Evolutionary conservation across 148 eudicot species (phyloP), one percentile per base, ranked within the genome.

Genomic region (Arctostaphylos glauca): DNA sequence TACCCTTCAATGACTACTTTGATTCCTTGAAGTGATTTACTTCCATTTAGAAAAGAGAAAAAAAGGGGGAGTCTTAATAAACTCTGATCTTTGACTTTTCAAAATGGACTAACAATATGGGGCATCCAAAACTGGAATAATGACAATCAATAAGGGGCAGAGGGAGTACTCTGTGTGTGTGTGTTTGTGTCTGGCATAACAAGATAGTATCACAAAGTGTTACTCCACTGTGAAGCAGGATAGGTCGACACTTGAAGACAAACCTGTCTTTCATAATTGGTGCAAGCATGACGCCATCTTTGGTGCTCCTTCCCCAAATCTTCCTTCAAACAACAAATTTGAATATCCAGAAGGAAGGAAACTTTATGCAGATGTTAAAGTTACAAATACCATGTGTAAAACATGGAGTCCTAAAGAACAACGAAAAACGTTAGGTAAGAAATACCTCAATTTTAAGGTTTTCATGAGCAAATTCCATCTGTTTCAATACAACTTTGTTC

Each of bases 221-320:
- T 18, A 64, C 41, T 44, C 50, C 41, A 15, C 1, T 6, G 15
- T 44, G 46, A 41, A 75, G 3, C 23, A 14, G 14, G 3, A 4
- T 55, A 19, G 21, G 76, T 55, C 43, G 31, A 49, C 19, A 38
- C 44, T 47, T 70, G 13, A 70, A 13, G 10, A 66, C 2, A 23
- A 81, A 92, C 95, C 96, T 96, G 99, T 88, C 99, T 91, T 85
- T 94, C 96, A 85, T 96, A 96, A 85, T 96, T 96, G 75, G 84
- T 90, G 82, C 92, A 91, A 83, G 92, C 87, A 84, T 88, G n/a
- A n/a, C n/a, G 89, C 86, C 94, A 90, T 80, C 84, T 87, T 82
- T 90, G 87, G 82, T 91, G 97, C 85, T 92, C 97, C 79, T 84
- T 89, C 86, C 90, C 98, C 86, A 96, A 84, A 81, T 93, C 93